A percentile compares a stretch with the other conserved stretches of the same genome.
These are phyloP conservation scores for Diaporthe sp. DNA, from an alignment of 2,329 filamentous ascomycete genomes.

Conservation along the genomic window DNA sequence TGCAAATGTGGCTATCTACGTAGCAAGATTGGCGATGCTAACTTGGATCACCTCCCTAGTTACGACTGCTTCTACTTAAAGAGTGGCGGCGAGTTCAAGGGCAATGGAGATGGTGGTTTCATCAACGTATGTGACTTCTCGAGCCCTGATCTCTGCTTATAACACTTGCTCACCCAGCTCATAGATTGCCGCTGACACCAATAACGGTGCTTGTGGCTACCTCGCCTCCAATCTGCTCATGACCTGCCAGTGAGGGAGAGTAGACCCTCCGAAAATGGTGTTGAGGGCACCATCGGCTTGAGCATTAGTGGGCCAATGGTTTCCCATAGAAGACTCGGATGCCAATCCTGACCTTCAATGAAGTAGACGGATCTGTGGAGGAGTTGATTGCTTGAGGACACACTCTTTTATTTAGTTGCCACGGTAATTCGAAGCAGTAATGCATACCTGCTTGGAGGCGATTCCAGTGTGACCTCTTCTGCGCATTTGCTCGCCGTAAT, in stretches of 20 bases:
- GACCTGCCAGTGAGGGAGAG: constrained; percentile 4
- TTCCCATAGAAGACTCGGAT: background rate
- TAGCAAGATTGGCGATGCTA: background rate
- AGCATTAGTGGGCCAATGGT: background rate
- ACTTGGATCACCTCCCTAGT: background rate
- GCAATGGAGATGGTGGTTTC: constrained; percentile 1
- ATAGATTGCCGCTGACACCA: constrained; percentile 4
- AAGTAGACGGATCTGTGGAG: background rate
- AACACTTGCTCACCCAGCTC: background rate
- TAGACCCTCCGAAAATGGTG: background rate
- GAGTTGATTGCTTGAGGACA: background rate
- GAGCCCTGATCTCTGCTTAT: background rate
- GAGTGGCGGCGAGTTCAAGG: background rate
- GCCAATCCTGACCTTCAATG: background rate
- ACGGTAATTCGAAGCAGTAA: background rate
- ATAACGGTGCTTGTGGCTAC: constrained; percentile 11
- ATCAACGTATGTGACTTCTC: background rate
- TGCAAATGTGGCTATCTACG: no score
- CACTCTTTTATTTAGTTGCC: background rate
- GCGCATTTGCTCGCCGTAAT: no score
- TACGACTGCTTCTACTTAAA: constrained; percentile 17
- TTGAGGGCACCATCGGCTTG: background rate
- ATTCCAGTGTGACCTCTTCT: background rate
- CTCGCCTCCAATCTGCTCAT: background rate
- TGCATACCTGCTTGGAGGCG: background rate